Conservation (phyloP, 305 asterid species). For the Fraxinus floribunda region DNA sequence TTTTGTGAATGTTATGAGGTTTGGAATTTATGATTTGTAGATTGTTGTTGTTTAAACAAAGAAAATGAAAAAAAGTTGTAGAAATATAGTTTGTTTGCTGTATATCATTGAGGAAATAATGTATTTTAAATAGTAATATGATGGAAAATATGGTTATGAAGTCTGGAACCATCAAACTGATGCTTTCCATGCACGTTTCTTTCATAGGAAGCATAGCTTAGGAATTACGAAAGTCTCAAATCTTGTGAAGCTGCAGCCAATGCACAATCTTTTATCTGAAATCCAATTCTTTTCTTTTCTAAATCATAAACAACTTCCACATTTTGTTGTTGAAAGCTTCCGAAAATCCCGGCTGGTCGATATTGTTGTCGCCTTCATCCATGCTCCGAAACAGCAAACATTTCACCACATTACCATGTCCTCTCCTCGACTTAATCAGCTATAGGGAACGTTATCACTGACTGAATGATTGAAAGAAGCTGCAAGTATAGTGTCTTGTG, state of each 20-base stretch:
- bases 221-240: neutral
- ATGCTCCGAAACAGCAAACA: slow-evolving; percentile 61
- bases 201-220: no score
- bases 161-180: neutral
- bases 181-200: no score
- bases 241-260: slow-evolving; percentile 39
- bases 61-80: neutral
- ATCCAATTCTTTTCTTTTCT: slow-evolving; percentile 66
- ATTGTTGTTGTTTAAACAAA: neutral
- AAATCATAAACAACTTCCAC: slow-evolving; percentile 75
- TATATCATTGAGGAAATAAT: no score
- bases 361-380: slow-evolving; percentile 37
- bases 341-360: slow-evolving; percentile 76
- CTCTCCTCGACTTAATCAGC: slow-evolving; percentile 44
- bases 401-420: slow-evolving; percentile 49
- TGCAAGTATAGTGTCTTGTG: slow-evolving; percentile 52
- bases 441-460: slow-evolving; percentile 44
- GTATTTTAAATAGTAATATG: no score
- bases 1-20: no score
- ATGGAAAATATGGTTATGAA: no score
- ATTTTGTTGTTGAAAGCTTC: slow-evolving; percentile 74
- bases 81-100: neutral
- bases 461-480: slow-evolving; percentile 40
- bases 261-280: slow-evolving; percentile 59
- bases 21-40: neutral